These are phyloP conservation scores for Cyclocybe cylindracea DNA, from an alignment of 768 basidiomycete species.

Conservation along the genomic window DNA sequence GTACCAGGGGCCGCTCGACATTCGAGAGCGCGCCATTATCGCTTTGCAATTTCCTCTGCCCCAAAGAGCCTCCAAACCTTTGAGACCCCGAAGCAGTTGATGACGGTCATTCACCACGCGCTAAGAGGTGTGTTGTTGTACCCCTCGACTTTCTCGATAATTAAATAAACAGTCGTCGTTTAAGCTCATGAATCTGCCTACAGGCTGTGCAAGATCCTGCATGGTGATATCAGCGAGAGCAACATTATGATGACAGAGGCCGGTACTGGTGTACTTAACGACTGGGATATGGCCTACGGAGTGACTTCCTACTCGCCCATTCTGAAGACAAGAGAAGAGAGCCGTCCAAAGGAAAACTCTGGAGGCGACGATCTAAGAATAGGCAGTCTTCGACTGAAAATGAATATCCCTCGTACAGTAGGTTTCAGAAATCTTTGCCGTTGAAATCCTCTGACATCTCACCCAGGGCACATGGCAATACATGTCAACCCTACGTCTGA, in stretches of 20 bases:
- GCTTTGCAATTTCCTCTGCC: no score
- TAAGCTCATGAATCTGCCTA: constrained; percentile 20
- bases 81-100: no score
- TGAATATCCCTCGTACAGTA: constrained; percentile 9
- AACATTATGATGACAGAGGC: constrained; percentile 20
- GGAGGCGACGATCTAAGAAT: no score
- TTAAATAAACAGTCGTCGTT: no score
- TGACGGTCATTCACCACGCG: no score
- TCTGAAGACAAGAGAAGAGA: no score
- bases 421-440: not conserved
- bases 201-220: constrained; percentile 11
- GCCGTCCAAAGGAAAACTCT: no score
- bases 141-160: no score
- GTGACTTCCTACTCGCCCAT: not conserved
- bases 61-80: no score
- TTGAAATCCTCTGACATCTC: not conserved
- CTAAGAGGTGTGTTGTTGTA: no score
- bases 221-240: constrained; percentile 23
- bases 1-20: no score
- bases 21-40: no score
- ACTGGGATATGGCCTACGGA: constrained; percentile 19
- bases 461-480: constrained; percentile 31
- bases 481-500: constrained; percentile 22
- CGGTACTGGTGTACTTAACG: constrained; percentile 17
- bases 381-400: not conserved